These are phyloP conservation scores for Neodidymelliopsis sp. DNA, from an alignment of 2,329 filamentous ascomycete genomes.

Conservation along the genomic window DNA sequence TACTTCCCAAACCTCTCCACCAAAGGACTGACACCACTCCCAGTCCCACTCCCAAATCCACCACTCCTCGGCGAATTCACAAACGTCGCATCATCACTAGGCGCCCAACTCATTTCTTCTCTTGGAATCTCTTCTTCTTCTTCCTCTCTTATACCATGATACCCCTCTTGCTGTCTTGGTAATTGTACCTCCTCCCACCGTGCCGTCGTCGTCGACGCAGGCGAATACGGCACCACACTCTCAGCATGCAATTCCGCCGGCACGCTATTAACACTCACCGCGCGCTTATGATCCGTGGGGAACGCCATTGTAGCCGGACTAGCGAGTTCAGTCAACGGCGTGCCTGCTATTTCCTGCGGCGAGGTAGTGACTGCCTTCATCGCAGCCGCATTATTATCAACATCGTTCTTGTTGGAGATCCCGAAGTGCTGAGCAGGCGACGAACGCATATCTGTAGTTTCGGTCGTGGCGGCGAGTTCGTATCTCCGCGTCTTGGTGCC, in stretches of 20 bases:
- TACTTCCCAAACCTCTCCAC: slow-evolving; percentile 19
- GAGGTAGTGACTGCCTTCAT: slow-evolving; percentile 24
- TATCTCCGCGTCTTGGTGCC: slow-evolving; percentile 21
- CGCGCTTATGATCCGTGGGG: slow-evolving; percentile 30
- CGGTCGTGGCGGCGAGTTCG: slow-evolving; percentile 33
- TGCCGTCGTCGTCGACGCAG: slow-evolving; percentile 23
- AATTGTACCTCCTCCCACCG: slow-evolving; percentile 34
- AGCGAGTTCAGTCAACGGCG: slow-evolving; percentile 34
- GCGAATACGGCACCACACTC: slow-evolving; percentile 2
- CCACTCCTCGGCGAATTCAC: slow-evolving; percentile 7
- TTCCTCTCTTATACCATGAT: background rate
- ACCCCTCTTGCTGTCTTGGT: slow-evolving; percentile 25
- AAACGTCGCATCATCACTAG: slow-evolving; percentile 33
- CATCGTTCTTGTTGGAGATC: too few relatives aligned
- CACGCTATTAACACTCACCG: slow-evolving; percentile 29
- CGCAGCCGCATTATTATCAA: slow-evolving; percentile 8
- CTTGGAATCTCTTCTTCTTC: slow-evolving; percentile 2
- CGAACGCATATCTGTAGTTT: slow-evolving; percentile 29
- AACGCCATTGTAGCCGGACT: slow-evolving; percentile 20
- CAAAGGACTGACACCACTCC: slow-evolving; percentile 29
- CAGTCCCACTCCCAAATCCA: slow-evolving; percentile 8
- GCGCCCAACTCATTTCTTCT: slow-evolving; percentile 30
- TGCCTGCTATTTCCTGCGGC: slow-evolving; percentile 35
- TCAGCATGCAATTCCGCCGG: slow-evolving; percentile 38
- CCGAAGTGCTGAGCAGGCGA: too few relatives aligned